These are phyloP conservation scores for Botrytis pseudocinerea DNA, from an alignment of 2,329 filamentous ascomycete genomes.

Conservation along the genomic window DNA sequence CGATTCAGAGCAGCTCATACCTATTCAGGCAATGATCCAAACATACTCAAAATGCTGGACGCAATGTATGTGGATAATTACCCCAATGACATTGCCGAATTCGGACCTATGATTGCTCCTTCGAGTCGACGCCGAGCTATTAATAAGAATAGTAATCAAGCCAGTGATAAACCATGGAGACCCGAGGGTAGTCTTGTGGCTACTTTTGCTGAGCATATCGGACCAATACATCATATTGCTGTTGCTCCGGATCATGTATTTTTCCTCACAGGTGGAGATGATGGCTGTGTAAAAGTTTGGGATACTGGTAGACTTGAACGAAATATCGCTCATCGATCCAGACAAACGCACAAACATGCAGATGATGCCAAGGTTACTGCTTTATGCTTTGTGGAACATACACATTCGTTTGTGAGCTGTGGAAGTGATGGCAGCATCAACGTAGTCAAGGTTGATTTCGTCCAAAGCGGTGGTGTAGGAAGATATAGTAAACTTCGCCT, in stretches of 20 bases:
- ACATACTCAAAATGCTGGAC: conserved; percentile 71
- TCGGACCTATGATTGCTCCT: conserved; percentile 79
- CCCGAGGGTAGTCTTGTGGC: conserved; percentile 83
- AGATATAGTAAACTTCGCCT: conserved; percentile 78
- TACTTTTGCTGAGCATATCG: conserved; percentile 84
- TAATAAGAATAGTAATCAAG: conserved; percentile 41
- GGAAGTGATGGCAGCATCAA: conserved; percentile 88
- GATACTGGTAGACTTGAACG: conserved; percentile 86
- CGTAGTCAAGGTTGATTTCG: conserved; percentile 71
- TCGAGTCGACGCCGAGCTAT: conserved; percentile 56
- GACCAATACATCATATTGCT: conserved; percentile 76
- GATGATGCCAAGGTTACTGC: conserved; percentile 72
- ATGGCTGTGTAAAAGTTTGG: conserved; percentile 90
- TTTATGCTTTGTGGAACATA: conserved; percentile 89
- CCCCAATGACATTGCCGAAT: conserved; percentile 63
- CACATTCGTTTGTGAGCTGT: conserved; percentile 89
- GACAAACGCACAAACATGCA: conserved; percentile 79
- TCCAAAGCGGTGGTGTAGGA: conserved; percentile 56
- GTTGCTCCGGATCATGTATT: conserved; percentile 89
- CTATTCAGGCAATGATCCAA: conserved; percentile 77
- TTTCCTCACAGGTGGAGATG: conserved; percentile 90
- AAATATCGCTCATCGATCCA: conserved; percentile 83
- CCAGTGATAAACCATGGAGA: conserved; percentile 67
- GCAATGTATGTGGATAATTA: conserved; percentile 78
- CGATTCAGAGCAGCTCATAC: conserved; percentile 70